A percentile compares a stretch with the other conserved stretches of the same genome.
Evolutionary conservation across 2,329 filamentous ascomycete genomes (phyloP).

Genomic region (Fusarium papillatum): DNA sequence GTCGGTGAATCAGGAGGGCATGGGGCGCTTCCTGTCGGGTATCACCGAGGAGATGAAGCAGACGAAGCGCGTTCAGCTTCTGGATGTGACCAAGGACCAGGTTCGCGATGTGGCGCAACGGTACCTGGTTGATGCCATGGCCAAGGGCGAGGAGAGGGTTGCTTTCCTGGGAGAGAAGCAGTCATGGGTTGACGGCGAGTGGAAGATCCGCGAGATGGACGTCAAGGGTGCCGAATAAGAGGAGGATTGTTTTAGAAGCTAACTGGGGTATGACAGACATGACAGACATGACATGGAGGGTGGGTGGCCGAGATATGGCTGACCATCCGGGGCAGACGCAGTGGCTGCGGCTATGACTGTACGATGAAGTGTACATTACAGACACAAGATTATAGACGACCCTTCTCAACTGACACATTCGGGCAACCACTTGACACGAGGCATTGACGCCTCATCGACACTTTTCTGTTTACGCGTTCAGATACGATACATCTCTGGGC

Average conservation of each 20-base stretch:
- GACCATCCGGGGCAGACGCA: constrained; percentile 21
- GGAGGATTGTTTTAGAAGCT: background rate
- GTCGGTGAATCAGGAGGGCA: constrained; percentile 89
- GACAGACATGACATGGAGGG: background rate
- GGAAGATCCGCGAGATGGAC: constrained; percentile 84
- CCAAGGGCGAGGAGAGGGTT: constrained; percentile 71
- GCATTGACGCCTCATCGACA: background rate
- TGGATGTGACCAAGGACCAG: constrained; percentile 87
- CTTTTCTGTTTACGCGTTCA: constrained; percentile 60
- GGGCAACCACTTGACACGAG: background rate
- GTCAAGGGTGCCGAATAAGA: constrained; percentile 59
- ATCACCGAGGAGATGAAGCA: constrained; percentile 93
- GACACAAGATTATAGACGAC: constrained; percentile 45
- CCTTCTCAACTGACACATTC: constrained; percentile 32
- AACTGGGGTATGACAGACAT: constrained; percentile 1
- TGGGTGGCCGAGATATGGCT: constrained; percentile 4
- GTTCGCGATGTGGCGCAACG: constrained; percentile 86
- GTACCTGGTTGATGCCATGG: constrained; percentile 80
- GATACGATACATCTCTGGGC: constrained; percentile 76
- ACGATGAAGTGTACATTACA: constrained; percentile 44
- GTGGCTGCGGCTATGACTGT: constrained; percentile 26
- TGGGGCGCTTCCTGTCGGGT: constrained; percentile 86
- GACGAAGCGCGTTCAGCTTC: constrained; percentile 82
- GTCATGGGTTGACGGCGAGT: constrained; percentile 80
- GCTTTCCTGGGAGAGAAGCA: constrained; percentile 88